These are phyloP conservation scores for Aspergillus oerlinghausenensis DNA, from an alignment of 2,329 filamentous ascomycete species.

Conservation along the genomic window DNA sequence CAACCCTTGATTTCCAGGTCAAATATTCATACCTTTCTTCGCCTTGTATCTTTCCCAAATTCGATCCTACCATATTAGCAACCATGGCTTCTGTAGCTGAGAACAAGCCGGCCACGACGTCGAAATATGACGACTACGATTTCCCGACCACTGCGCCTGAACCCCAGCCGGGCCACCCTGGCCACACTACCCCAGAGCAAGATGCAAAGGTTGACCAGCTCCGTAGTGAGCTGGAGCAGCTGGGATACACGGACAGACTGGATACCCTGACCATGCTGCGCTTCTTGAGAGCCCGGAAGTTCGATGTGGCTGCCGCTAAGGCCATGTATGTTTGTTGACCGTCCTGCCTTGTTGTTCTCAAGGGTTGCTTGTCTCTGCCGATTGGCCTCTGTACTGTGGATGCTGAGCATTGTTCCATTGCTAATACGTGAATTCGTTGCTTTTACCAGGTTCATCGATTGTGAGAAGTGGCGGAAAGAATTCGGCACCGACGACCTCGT, in stretches of 20 bases:
- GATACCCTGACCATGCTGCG: conserved; percentile 91
- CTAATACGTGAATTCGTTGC: not conserved
- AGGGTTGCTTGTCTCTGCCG: not conserved
- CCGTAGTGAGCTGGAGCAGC: conserved; percentile 75
- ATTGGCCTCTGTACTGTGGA: not conserved
- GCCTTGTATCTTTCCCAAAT: conserved; percentile 4
- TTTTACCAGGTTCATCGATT: conserved; percentile 72
- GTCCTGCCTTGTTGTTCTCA: conserved; percentile 1
- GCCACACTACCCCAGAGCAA: conserved; percentile 79
- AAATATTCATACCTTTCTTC: conserved; percentile 5
- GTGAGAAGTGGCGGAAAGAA: conserved; percentile 85
- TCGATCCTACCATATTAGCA: conserved; percentile 4
- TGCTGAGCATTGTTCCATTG: not conserved
- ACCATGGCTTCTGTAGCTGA: conserved; percentile 29
- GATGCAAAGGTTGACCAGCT: conserved; percentile 87
- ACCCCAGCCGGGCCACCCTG: conserved; percentile 72
- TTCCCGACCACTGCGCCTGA: conserved; percentile 75
- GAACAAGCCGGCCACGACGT: conserved; percentile 54
- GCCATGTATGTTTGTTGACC: conserved; percentile 63
- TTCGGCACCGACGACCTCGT: conserved; percentile 79
- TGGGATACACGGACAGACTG: conserved; percentile 75
- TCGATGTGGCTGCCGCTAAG: conserved; percentile 78
- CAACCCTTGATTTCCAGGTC: not conserved
- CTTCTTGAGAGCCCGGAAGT: conserved; percentile 92
- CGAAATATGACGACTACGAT: conserved; percentile 96